These are phyloP conservation scores for Naganishia randhawae DNA, from an alignment of 768 basidiomycete species.

Conservation along the genomic window DNA sequence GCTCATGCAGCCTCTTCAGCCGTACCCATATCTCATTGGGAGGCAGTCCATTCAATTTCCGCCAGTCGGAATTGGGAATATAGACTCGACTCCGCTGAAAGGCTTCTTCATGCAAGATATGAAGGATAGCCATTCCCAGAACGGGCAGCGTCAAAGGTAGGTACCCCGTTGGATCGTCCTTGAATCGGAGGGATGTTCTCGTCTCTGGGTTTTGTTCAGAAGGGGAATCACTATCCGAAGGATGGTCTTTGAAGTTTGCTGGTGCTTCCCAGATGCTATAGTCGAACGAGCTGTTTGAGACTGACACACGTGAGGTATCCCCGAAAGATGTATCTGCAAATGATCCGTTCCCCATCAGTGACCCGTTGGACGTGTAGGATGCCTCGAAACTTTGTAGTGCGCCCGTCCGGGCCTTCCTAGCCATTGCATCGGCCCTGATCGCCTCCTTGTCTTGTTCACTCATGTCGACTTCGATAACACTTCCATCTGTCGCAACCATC, in stretches of 20 bases:
- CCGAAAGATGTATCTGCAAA: neutral
- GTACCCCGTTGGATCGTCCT: conserved; percentile 23
- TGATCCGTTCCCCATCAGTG: neutral
- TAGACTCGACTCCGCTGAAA: conserved; percentile 7
- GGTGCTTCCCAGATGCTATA: conserved; percentile 20
- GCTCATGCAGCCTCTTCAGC: conserved; percentile 17
- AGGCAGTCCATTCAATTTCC: conserved; percentile 19
- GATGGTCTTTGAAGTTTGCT: conserved; percentile 4
- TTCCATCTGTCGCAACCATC: conserved; percentile 22
- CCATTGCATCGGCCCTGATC: neutral
- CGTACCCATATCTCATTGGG: conserved; percentile 10
- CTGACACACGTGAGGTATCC: neutral
- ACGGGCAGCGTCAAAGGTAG: conserved; percentile 23
- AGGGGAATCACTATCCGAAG: conserved; percentile 9
- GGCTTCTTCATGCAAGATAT: conserved; percentile 24
- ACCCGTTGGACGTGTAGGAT: conserved; percentile 10
- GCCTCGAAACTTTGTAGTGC: conserved; percentile 6
- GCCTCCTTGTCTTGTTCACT: conserved; percentile 6
- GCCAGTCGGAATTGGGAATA: conserved; percentile 17
- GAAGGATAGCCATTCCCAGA: conserved; percentile 24
- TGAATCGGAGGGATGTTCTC: neutral
- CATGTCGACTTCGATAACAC: conserved; percentile 25
- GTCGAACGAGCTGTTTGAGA: neutral
- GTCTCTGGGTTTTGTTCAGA: neutral
- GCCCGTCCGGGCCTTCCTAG: neutral